These are phyloP conservation scores for Calonectria leucothoes DNA, from an alignment of 2,329 filamentous ascomycete species.

Conservation along the genomic window DNA sequence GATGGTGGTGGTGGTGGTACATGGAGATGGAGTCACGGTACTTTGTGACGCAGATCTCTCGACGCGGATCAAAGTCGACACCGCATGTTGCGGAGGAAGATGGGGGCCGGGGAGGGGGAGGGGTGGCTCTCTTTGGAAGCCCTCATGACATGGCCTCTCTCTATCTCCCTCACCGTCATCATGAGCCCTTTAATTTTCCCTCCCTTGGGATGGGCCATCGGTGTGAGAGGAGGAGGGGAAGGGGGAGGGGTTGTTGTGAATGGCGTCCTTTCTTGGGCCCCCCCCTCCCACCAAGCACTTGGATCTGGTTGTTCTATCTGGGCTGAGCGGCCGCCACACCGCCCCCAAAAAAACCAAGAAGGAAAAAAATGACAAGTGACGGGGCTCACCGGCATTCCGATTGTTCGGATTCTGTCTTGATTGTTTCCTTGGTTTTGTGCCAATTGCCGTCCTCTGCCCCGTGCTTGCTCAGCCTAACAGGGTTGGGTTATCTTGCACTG, in stretches of 20 bases:
- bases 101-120: not conserved
- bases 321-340: conserved; percentile 4
- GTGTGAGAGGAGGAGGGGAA: not conserved
- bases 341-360: not conserved
- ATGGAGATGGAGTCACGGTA: not conserved
- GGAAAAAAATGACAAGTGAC: conserved; percentile 9
- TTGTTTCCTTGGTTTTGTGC: not conserved
- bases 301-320: not conserved
- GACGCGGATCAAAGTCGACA: conserved; percentile 1
- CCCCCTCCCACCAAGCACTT: not conserved
- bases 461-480: not conserved
- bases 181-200: not conserved
- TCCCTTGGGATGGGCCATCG: not conserved
- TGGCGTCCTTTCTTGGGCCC: not conserved
- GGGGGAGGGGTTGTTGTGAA: not conserved
- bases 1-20: not conserved
- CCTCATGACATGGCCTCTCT: not conserved
- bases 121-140: not conserved
- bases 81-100: not conserved
- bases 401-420: not conserved
- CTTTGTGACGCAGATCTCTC: conserved; percentile 7
- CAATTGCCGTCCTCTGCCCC: not conserved
- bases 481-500: not conserved
- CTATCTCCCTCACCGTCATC: not conserved
- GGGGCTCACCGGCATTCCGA: not conserved